Conservation (phyloP, 1,284 basidiomycete species). For the Ganoderma leucocontextum region DNA sequence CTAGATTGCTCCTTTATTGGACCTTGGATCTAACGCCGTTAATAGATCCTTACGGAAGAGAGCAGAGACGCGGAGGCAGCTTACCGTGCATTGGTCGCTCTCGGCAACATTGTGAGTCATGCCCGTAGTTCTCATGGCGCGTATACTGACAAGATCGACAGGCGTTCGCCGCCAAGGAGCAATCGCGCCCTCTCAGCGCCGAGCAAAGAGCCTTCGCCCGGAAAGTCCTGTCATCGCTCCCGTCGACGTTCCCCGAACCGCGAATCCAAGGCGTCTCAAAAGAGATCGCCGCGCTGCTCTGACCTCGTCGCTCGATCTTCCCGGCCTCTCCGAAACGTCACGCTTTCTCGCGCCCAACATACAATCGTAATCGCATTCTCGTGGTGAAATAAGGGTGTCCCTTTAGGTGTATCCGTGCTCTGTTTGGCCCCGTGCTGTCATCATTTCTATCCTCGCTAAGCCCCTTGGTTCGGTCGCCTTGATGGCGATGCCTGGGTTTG, state of each 20-base stretch:
- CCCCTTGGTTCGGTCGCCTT: not conserved
- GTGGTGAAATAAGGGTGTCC: conserved; percentile 23
- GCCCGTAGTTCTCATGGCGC: not conserved
- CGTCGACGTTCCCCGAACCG: conserved; percentile 60
- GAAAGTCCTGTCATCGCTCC: conserved; percentile 50
- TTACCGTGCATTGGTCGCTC: conserved; percentile 86
- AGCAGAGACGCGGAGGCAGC: conserved; percentile 81
- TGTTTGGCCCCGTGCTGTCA: not conserved
- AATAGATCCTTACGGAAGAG: conserved; percentile 72
- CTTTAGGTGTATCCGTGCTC: not conserved
- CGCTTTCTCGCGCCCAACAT: not conserved
- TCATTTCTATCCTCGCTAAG: not conserved
- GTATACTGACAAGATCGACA: conserved; percentile 37
- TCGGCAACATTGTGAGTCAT: conserved; percentile 76
- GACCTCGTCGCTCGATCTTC: not conserved
- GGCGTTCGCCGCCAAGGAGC: conserved; percentile 57
- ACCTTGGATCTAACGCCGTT: conserved; percentile 18
- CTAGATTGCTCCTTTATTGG: conserved; percentile 5
- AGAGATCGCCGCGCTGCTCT: conserved; percentile 54
- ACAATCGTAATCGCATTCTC: conserved; percentile 4
- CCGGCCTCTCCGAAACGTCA: not conserved
- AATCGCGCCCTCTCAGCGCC: conserved; percentile 45
- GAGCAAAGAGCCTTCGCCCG: conserved; percentile 51
- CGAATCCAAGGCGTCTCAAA: conserved; percentile 59
- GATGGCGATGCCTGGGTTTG: not conserved